A percentile compares a stretch with the other conserved stretches of the same genome.
phyloP scores from a whole-genome alignment of 495 filamentous ascomycete species.

The Penicillium lividum region DNA sequence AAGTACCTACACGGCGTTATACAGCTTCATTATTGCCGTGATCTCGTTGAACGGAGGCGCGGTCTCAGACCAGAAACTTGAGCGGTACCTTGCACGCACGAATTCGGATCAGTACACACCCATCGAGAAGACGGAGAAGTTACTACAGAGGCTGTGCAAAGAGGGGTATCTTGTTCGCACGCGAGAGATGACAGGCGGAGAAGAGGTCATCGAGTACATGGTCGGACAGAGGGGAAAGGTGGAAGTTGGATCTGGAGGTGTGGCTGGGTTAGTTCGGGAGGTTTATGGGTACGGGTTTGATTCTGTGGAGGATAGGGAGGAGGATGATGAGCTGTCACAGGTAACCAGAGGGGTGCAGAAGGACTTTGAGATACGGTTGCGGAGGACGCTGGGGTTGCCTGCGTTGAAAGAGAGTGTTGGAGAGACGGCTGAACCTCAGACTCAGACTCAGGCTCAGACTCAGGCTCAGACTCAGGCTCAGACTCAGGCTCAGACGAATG shows the following conservation, averaged over 20 bases:
- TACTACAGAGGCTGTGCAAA: conserved; percentile 67
- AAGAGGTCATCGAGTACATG: conserved; percentile 74
- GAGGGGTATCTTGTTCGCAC: conserved; percentile 81
- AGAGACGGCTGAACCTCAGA: conserved; percentile 18
- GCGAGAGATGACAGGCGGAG: conserved; percentile 66
- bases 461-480: conserved; percentile 3
- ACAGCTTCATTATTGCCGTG: conserved; percentile 74
- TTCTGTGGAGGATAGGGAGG: conserved; percentile 23
- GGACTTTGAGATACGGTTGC: conserved; percentile 23
- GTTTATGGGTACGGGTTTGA: conserved; percentile 50
- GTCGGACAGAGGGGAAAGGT: conserved; percentile 83
- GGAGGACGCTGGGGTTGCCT: conserved; percentile 15
- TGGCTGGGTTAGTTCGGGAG: conserved; percentile 66
- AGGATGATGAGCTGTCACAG: conserved; percentile 43
- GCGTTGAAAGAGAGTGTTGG: conserved; percentile 7
- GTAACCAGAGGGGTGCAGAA: conserved; percentile 25
- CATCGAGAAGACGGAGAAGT: conserved; percentile 70
- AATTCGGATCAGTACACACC: conserved; percentile 77
- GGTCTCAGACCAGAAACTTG: conserved; percentile 70
- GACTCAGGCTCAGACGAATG: neutral
- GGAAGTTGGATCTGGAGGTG: conserved; percentile 74
- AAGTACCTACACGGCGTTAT: conserved; percentile 75
- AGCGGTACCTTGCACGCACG: conserved; percentile 70
- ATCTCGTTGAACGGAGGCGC: conserved; percentile 72
- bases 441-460: neutral